Evolutionary conservation across 208 protist genomes (phyloP).

Genomic region (Acanthamoeba castellanii): DNA sequence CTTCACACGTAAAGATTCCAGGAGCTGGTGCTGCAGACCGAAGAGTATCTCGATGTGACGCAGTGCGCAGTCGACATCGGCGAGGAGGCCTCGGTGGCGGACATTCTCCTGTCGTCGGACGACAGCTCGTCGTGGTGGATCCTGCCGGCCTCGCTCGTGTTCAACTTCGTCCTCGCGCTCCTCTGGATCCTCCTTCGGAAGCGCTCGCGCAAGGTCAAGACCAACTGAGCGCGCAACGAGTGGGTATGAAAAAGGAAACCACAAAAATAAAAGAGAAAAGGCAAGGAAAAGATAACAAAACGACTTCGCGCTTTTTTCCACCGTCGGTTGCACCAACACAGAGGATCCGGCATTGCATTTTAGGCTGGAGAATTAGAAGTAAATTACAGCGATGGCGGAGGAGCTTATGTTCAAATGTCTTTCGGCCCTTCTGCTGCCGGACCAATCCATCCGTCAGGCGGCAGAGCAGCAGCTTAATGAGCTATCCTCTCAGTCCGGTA

Average conservation of each 20-base stretch:
- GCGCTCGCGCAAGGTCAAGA: constrained; percentile 21
- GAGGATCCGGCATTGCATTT: no score
- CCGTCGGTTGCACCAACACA: no score
- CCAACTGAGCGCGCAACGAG: constrained; percentile 25
- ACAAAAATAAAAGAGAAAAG: no score
- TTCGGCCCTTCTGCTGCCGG: constrained; percentile 21
- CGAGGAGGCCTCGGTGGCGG: neutral
- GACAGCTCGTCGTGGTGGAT: constrained; percentile 43
- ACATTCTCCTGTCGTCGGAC: neutral
- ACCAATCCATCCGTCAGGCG: neutral
- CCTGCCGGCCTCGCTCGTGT: constrained; percentile 11
- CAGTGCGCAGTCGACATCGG: constrained; percentile 7
- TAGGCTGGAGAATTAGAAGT: no score
- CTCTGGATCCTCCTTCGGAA: constrained; percentile 31
- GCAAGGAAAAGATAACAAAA: no score
- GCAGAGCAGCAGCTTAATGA: neutral
- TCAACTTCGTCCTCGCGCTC: neutral
- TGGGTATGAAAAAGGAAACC: no score
- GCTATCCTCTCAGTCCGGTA: neutral
- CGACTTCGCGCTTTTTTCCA: no score
- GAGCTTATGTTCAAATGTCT: constrained; percentile 28
- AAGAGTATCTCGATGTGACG: constrained; percentile 1
- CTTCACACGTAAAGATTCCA: neutral
- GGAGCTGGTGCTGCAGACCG: constrained; percentile 25
- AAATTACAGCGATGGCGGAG: neutral